These are phyloP conservation scores for Tolypocladium tropicale DNA, from an alignment of 2,329 filamentous ascomycete genomes.

Conservation along the genomic window DNA sequence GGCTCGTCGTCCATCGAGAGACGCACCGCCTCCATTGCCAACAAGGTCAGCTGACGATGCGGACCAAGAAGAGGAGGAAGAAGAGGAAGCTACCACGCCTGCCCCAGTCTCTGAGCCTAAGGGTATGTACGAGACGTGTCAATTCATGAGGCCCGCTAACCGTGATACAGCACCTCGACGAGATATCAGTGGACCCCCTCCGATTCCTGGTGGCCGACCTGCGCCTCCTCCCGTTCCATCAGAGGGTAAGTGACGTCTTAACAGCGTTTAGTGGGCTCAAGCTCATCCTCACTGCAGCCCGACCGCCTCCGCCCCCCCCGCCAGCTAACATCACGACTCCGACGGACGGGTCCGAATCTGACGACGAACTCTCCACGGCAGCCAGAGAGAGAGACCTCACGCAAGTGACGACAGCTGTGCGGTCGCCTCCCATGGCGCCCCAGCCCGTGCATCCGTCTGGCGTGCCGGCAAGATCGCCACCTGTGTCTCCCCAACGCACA, in stretches of 20 bases:
- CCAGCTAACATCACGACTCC: constrained; percentile 47
- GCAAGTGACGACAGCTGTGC: constrained; percentile 24
- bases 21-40: constrained; percentile 19
- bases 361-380: constrained; percentile 67
- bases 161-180: constrained; percentile 20
- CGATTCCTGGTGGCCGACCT: constrained; percentile 40
- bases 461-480: constrained; percentile 21
- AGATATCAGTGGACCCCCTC: constrained; percentile 27
- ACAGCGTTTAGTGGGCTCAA: neutral
- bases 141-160: constrained; percentile 12
- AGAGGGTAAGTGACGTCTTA: constrained; percentile 42
- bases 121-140: constrained; percentile 8
- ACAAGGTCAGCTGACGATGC: constrained; percentile 12
- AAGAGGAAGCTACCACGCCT: constrained; percentile 21
- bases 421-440: constrained; percentile 33
- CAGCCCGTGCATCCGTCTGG: constrained; percentile 15
- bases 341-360: constrained; percentile 74
- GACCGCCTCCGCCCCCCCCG: constrained; percentile 46
- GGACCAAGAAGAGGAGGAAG: constrained; percentile 23
- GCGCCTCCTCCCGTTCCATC: constrained; percentile 47
- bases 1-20: constrained; percentile 9
- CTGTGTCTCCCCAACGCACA: constrained; percentile 32
- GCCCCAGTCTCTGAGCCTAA: constrained; percentile 14
- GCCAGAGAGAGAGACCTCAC: constrained; percentile 27
- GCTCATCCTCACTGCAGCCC: constrained; percentile 38